Conservation (phyloP, 345 rosid genomes). For the Gossypium anomalum region DNA sequence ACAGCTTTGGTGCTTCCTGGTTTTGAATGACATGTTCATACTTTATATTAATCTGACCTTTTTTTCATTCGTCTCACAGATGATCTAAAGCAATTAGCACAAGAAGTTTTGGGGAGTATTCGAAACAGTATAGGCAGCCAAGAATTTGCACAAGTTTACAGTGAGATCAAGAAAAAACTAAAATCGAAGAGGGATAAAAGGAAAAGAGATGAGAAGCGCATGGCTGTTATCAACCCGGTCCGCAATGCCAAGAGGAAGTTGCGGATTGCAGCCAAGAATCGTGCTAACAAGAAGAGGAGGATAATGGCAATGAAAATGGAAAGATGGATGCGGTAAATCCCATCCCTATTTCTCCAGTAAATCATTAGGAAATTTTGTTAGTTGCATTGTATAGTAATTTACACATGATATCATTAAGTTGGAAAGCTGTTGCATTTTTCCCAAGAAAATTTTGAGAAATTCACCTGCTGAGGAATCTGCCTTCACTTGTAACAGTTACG, state of each 20-base stretch:
- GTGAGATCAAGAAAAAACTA: slow-evolving; percentile 55
- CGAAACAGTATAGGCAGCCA: slow-evolving; percentile 51
- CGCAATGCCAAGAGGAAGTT: slow-evolving; percentile 86
- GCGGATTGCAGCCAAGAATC: slow-evolving; percentile 65
- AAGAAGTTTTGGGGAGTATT: slow-evolving; percentile 58
- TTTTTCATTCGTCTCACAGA: slow-evolving; percentile 34
- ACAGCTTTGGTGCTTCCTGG: background rate
- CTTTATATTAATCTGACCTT: background rate
- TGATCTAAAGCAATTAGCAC: slow-evolving; percentile 62
- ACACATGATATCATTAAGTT: background rate
- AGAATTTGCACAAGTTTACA: slow-evolving; percentile 48
- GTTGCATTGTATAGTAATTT: background rate
- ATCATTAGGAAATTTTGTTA: background rate
- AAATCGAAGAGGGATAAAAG: slow-evolving; percentile 69
- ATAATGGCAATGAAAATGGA: slow-evolving; percentile 62
- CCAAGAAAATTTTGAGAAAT: background rate
- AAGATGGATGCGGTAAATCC: slow-evolving; percentile 44
- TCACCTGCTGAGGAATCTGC: background rate
- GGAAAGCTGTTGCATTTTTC: background rate
- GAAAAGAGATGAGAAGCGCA: slow-evolving; percentile 66
- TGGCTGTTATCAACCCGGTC: slow-evolving; percentile 83
- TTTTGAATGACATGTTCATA: background rate
- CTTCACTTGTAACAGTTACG: background rate
- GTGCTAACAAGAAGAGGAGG: slow-evolving; percentile 76
- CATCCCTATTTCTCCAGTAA: background rate